phyloP scores from a whole-genome alignment of 345 rosid genomes.

The Stellera chamaejasme region DNA sequence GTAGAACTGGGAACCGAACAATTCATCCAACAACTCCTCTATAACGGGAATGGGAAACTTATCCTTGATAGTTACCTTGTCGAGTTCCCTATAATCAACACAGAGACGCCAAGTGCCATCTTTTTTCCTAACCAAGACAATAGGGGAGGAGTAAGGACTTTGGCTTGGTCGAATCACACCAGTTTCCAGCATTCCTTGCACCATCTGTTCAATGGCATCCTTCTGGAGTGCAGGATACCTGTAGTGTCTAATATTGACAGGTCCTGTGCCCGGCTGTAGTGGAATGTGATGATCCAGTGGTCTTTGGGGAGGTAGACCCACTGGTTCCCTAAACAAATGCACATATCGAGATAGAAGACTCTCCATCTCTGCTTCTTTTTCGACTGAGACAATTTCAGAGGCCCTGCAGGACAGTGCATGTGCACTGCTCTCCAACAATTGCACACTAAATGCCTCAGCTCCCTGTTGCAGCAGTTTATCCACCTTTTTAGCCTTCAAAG shows the following conservation, averaged over 20 bases:
- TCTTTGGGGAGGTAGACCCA: no score
- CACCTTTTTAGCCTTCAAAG: no score
- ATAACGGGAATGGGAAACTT: not conserved
- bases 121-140: not conserved
- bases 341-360: not conserved
- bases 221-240: not conserved
- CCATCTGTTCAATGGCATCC: not conserved
- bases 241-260: not conserved
- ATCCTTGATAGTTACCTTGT: not conserved
- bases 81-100: not conserved
- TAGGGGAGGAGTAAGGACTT: not conserved
- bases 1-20: not conserved
- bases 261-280: not conserved
- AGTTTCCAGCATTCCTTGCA: not conserved
- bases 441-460: no score
- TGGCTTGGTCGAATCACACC: no score
- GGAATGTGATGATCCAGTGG: not conserved
- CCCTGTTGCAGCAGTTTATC: no score
- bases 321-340: not conserved
- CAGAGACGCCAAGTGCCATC: not conserved
- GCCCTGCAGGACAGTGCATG: no score
- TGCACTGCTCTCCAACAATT: no score
- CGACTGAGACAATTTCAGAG: no score
- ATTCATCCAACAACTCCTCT: no score
- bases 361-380: no score